phyloP scores from a whole-genome alignment of 306 rosid genomes.

The Pterocarpus santalinus region DNA sequence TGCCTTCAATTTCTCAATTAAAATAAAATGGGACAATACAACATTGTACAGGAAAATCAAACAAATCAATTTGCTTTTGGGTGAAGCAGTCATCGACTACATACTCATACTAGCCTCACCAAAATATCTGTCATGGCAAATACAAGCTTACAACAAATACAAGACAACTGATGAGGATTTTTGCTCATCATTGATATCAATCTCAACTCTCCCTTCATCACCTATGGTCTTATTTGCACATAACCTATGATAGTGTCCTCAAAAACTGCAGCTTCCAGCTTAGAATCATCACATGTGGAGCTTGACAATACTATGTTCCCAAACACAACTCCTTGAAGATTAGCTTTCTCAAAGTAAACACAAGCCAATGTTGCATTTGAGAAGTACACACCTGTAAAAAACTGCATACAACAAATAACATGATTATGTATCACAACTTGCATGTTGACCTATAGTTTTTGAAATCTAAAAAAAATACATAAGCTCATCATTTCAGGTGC shows the following conservation, averaged over 20 bases:
- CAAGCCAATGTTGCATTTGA: slow-evolving; percentile 90
- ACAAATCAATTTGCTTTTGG: slow-evolving; percentile 41
- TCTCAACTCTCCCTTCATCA: slow-evolving; percentile 70
- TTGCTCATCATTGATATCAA: slow-evolving; percentile 81
- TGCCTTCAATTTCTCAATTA: slow-evolving; percentile 39
- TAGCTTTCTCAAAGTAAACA: slow-evolving; percentile 87
- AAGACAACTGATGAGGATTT: neutral
- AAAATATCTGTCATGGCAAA: slow-evolving; percentile 32
- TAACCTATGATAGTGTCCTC: slow-evolving; percentile 95
- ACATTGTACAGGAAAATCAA: slow-evolving; percentile 19
- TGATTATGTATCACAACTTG: slow-evolving; percentile 21
- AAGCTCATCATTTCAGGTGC: neutral
- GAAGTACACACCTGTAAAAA: slow-evolving; percentile 79
- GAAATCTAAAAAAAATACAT: neutral
- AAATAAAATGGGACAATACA: slow-evolving; percentile 29
- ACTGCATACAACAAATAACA: neutral
- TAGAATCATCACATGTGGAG: slow-evolving; percentile 82
- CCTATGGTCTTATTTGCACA: slow-evolving; percentile 71
- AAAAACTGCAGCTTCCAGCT: slow-evolving; percentile 74
- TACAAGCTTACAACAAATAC: slow-evolving; percentile 32
- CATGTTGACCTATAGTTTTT: neutral
- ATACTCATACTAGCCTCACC: slow-evolving; percentile 26
- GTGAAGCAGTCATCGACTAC: slow-evolving; percentile 32
- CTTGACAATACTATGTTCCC: slow-evolving; percentile 84
- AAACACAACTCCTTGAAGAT: slow-evolving; percentile 89